Conservation (phyloP, 2,329 filamentous ascomycete genomes). For the Cladosporium sp. region DNA sequence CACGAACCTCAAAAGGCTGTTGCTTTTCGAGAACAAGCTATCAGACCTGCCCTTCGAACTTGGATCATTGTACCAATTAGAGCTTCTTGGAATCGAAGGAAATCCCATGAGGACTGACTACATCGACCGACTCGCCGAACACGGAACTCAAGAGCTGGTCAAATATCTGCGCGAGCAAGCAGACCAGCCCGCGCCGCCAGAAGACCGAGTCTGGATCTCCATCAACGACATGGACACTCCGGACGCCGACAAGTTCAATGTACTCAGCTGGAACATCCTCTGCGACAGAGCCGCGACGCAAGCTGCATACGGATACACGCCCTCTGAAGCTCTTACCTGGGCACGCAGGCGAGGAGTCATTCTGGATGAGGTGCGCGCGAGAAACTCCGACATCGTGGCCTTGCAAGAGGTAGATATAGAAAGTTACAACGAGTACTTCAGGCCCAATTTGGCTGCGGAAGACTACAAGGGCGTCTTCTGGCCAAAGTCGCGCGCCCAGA, state of each 20-base stretch:
- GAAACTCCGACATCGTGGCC: constrained; percentile 84
- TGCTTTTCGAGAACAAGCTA: constrained; percentile 89
- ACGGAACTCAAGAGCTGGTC: constrained; percentile 82
- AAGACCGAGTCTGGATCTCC: constrained; percentile 72
- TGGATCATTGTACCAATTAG: constrained; percentile 81
- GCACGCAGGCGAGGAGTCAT: constrained; percentile 81
- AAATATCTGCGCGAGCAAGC: constrained; percentile 78
- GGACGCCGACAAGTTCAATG: constrained; percentile 65
- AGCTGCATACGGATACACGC: constrained; percentile 84
- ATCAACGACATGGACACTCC: constrained; percentile 54
- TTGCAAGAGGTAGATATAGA: constrained; percentile 92
- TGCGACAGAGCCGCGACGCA: constrained; percentile 90
- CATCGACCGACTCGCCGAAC: constrained; percentile 79
- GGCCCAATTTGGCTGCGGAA: constrained; percentile 75
- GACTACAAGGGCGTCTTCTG: constrained; percentile 95
- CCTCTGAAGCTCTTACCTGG: constrained; percentile 77
- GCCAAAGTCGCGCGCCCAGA: constrained; percentile 84
- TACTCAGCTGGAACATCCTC: constrained; percentile 92
- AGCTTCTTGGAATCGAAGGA: constrained; percentile 86
- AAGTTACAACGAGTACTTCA: constrained; percentile 87
- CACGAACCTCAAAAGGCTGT: constrained; percentile 78
- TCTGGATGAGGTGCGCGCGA: constrained; percentile 71
- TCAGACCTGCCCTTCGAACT: constrained; percentile 78
- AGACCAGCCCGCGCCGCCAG: constrained; percentile 64
- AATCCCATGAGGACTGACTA: constrained; percentile 72